Conservation (phyloP, 2,329 filamentous ascomycete genomes). For the Hypoxylon sp. region DNA sequence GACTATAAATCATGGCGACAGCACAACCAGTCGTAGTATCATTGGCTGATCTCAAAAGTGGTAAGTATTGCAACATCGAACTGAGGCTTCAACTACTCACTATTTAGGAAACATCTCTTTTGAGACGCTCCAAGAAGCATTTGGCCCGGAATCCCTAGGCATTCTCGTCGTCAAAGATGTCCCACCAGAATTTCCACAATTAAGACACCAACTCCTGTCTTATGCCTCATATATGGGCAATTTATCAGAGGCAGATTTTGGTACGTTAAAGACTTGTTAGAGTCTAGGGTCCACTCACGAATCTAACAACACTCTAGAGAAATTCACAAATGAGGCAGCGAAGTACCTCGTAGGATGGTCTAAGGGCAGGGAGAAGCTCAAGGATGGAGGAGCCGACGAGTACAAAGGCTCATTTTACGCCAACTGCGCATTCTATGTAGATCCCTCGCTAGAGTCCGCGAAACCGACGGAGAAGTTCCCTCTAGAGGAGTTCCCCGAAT, state of each 20-base stretch:
- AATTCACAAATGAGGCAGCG: slow-evolving; percentile 71
- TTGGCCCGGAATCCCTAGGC: slow-evolving; percentile 90
- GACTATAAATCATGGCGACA: slow-evolving; percentile 58
- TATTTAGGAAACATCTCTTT: slow-evolving; percentile 75
- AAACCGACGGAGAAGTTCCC: slow-evolving; percentile 71
- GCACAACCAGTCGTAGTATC: slow-evolving; percentile 73
- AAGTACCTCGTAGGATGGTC: slow-evolving; percentile 84
- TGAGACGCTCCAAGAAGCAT: slow-evolving; percentile 80
- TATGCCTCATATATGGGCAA: slow-evolving; percentile 92
- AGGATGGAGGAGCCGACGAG: slow-evolving; percentile 82
- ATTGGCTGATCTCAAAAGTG: slow-evolving; percentile 71
- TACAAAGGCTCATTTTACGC: slow-evolving; percentile 88
- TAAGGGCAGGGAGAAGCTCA: slow-evolving; percentile 84
- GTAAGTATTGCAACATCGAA: slow-evolving; percentile 57
- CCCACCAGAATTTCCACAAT: slow-evolving; percentile 76
- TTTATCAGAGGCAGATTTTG: slow-evolving; percentile 78
- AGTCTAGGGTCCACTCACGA: not conserved
- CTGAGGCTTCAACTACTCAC: slow-evolving; percentile 13
- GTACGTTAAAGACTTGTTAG: slow-evolving; percentile 60
- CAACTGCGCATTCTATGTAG: slow-evolving; percentile 84
- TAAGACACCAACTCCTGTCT: slow-evolving; percentile 82
- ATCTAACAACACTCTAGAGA: slow-evolving; percentile 54
- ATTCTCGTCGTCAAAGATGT: slow-evolving; percentile 95
- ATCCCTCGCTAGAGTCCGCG: slow-evolving; percentile 73
- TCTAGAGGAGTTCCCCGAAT: slow-evolving; percentile 81